Evolutionary conservation across 2,329 filamentous ascomycete genomes (phyloP), one percentile per base, ranked within the genome.

Genomic region (Chaetomium sp.): DNA sequence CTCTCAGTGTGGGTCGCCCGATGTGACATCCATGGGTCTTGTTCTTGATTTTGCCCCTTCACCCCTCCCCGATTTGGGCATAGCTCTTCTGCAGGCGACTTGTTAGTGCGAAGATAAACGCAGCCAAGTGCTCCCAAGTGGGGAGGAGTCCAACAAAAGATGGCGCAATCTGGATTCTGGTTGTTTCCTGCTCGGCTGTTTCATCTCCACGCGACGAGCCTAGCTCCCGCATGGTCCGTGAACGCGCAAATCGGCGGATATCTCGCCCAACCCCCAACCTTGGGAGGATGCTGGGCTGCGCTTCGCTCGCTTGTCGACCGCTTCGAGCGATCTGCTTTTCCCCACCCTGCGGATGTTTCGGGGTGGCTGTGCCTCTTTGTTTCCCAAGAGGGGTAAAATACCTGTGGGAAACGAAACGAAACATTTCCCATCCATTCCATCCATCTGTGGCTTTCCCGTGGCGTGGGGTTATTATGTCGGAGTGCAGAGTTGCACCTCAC

Each of bases 161-260:
- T 56, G 49, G 54, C 54, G 51, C 47, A 47, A 51, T 42, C 54
- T 14, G 42, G 40, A 27, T 27, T 27, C 19, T 27, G 19, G 19
- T 27, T 27, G 19, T 10, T 46, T 49, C 14, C n/a, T 52, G 55
- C 19, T 58, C 55, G 55, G 48, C 55, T 54, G 55, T 58, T 58
- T 58, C 55, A 58, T 52, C 11, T 49, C 36, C 27, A 35, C 52
- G 38, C 48, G 34, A 51, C 36, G 14, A 42, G 37, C 42, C 33
- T 43, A 48, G 55, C 42, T 54, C 49, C 54, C 54, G 54, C 43
- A 5, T 41, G 47, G 38, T 49, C 46, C 46, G 46, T 49, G 46
- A 27, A 27, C 40, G 46, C 35, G 41, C 49, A 36, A 32, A n/a
- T 50, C 49, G 40, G 49, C 40, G 40, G 40, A 52, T 52, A 34